Percentiles rank a stretch among this genome's conserved stretches.
Evolutionary conservation across 257 asterid species (phyloP).

Genomic region (Nicotiana noctiflora): DNA sequence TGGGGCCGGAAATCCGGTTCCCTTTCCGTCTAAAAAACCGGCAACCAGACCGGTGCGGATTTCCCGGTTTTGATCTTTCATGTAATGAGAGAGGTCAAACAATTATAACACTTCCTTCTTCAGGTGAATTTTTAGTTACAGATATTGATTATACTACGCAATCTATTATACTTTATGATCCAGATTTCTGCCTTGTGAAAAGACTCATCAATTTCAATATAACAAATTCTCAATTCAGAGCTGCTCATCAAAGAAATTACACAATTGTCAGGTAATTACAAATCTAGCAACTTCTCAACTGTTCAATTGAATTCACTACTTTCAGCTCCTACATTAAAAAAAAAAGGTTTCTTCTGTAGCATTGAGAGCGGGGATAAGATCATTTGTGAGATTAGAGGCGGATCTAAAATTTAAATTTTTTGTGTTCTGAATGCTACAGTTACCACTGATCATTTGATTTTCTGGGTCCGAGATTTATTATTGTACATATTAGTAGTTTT

Average conservation of each 20-base stretch:
- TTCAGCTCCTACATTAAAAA: not conserved
- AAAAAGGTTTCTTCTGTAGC: too few relatives aligned
- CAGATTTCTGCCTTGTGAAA: constrained; percentile 43
- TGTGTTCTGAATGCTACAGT: rapidly evolving
- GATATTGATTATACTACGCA: constrained; percentile 49
- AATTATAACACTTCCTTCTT: constrained; percentile 42
- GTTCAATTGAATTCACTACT: not conserved
- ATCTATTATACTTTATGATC: constrained; percentile 46
- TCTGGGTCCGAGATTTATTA: too few relatives aligned
- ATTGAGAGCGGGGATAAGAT: too few relatives aligned
- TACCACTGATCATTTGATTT: too few relatives aligned
- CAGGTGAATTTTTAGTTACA: constrained; percentile 66
- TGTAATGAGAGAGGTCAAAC: constrained; percentile 54
- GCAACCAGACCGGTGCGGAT: constrained; percentile 47
- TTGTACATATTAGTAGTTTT: too few relatives aligned
- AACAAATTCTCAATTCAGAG: constrained; percentile 36
- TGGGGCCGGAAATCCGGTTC: constrained; percentile 51
- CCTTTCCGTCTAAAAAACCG: constrained; percentile 51
- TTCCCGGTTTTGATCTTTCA: constrained; percentile 58
- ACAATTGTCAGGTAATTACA: constrained; percentile 40
- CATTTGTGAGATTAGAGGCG: too few relatives aligned
- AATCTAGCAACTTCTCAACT: not conserved
- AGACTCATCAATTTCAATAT: constrained; percentile 44
- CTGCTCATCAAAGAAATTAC: constrained; percentile 19
- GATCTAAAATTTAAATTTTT: too few relatives aligned